A percentile compares a stretch with the other conserved stretches of the same genome.
These are phyloP conservation scores for Bipolaris zeicola DNA, from an alignment of 2,329 filamentous ascomycete genomes.

Conservation along the genomic window DNA sequence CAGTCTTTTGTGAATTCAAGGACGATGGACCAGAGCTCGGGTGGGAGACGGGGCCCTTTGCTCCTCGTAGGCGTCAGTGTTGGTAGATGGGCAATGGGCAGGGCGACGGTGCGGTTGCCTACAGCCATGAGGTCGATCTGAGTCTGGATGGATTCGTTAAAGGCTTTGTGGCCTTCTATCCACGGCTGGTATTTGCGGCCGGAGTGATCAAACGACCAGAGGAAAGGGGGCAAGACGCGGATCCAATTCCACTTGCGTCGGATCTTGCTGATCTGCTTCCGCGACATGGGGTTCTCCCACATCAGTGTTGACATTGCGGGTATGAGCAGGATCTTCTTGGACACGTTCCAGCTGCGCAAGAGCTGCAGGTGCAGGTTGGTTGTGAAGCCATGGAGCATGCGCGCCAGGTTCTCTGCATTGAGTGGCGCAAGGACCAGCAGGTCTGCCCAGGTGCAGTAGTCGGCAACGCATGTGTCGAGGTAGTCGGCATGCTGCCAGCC, in stretches of 20 bases:
- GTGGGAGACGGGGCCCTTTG: slow-evolving; percentile 63
- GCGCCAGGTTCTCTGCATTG: slow-evolving; percentile 81
- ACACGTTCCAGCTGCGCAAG: slow-evolving; percentile 82
- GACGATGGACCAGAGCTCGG: slow-evolving; percentile 88
- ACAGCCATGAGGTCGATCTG: slow-evolving; percentile 76
- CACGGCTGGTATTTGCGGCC: slow-evolving; percentile 59
- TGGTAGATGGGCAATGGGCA: slow-evolving; percentile 42
- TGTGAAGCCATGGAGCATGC: slow-evolving; percentile 84
- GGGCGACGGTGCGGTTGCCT: slow-evolving; percentile 66
- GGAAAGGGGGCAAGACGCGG: slow-evolving; percentile 75
- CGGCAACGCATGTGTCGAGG: slow-evolving; percentile 61
- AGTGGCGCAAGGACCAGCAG: slow-evolving; percentile 83
- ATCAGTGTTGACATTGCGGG: slow-evolving; percentile 88
- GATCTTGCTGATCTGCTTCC: slow-evolving; percentile 84
- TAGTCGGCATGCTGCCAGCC: slow-evolving; percentile 35
- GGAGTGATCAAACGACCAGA: slow-evolving; percentile 75
- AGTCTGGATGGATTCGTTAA: slow-evolving; percentile 76
- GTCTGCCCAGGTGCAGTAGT: slow-evolving; percentile 87
- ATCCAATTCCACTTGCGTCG: slow-evolving; percentile 87
- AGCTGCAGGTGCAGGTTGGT: slow-evolving; percentile 82
- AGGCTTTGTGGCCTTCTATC: slow-evolving; percentile 66
- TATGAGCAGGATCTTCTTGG: slow-evolving; percentile 82
- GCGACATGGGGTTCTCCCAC: slow-evolving; percentile 90
- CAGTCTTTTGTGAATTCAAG: slow-evolving; percentile 85
- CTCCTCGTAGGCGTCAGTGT: slow-evolving; percentile 42